Evolutionary conservation across 2,329 filamentous ascomycete species (phyloP).

Genomic region (Endocalyx cinctus): DNA sequence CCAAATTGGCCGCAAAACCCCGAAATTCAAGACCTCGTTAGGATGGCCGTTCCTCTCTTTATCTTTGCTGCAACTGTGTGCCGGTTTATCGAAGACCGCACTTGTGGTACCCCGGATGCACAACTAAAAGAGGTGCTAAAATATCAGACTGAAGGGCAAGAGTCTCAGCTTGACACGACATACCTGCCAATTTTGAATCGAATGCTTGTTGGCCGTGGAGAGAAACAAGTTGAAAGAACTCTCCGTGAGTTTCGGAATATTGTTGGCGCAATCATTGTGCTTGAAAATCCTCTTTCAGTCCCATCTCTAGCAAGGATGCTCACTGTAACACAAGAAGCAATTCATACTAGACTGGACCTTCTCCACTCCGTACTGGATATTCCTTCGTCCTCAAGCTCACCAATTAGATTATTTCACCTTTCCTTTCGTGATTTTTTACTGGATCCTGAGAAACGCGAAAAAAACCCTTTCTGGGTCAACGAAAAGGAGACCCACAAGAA

Average conservation of each 20-base stretch:
- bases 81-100: constrained; percentile 15
- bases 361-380: constrained; percentile 9
- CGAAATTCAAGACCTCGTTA: constrained; percentile 6
- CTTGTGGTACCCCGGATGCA: neutral
- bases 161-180: constrained; percentile 5
- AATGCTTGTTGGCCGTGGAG: neutral
- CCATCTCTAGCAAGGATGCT: constrained; percentile 3
- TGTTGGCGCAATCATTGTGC: constrained; percentile 7
- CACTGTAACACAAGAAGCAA: neutral
- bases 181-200: constrained; percentile 9
- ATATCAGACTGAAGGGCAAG: constrained; percentile 2
- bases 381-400: neutral
- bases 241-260: constrained; percentile 1
- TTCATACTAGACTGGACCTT: constrained; percentile 1
- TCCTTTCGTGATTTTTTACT: constrained; percentile 10
- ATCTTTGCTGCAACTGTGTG: constrained; percentile 26
- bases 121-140: constrained; percentile 6
- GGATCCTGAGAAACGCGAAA: constrained; percentile 1
- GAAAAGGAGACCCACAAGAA: constrained; percentile 4
- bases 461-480: constrained; percentile 7
- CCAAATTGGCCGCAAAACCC: constrained; percentile 25
- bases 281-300: constrained; percentile 4
- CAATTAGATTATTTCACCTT: constrained; percentile 3
- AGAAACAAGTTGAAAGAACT: neutral
- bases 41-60: constrained; percentile 22